A percentile compares a stretch with the other conserved stretches of the same genome.
Evolutionary conservation across 202 grass and related monocot species (phyloP).

Genomic region (Zizania palustris): DNA sequence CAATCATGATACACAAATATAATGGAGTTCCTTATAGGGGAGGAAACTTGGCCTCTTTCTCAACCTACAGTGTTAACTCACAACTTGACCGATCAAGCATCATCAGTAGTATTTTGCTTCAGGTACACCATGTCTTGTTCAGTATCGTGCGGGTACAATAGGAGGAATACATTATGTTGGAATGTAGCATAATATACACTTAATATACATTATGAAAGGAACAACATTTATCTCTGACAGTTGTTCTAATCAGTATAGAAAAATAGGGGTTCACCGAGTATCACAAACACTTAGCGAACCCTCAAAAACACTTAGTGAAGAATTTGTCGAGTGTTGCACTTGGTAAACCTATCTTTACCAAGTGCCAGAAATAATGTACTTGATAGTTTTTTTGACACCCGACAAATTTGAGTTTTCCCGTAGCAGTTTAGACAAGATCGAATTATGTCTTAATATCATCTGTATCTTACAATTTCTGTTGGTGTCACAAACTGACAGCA

Average conservation of each 20-base stretch:
- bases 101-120: constrained; percentile 76
- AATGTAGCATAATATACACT: not conserved
- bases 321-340: no score
- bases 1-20: constrained; percentile 96
- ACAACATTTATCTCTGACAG: not conserved
- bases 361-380: no score
- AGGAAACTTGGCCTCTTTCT: constrained; percentile 72
- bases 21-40: constrained; percentile 84
- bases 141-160: no score
- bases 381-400: no score
- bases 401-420: no score
- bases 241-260: no score
- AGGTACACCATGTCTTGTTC: constrained; percentile 52
- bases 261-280: no score
- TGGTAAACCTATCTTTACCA: no score
- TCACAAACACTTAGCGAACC: no score
- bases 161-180: no score
- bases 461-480: not conserved
- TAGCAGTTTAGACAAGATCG: not conserved
- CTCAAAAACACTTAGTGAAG: no score
- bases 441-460: not conserved
- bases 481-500: not conserved
- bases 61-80: constrained; percentile 73
- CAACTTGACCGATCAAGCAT: constrained; percentile 60
- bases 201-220: constrained; percentile 6